Evolutionary conservation across 1,284 basidiomycete genomes (phyloP).

Genomic region (Fomitopsis pinicola): DNA sequence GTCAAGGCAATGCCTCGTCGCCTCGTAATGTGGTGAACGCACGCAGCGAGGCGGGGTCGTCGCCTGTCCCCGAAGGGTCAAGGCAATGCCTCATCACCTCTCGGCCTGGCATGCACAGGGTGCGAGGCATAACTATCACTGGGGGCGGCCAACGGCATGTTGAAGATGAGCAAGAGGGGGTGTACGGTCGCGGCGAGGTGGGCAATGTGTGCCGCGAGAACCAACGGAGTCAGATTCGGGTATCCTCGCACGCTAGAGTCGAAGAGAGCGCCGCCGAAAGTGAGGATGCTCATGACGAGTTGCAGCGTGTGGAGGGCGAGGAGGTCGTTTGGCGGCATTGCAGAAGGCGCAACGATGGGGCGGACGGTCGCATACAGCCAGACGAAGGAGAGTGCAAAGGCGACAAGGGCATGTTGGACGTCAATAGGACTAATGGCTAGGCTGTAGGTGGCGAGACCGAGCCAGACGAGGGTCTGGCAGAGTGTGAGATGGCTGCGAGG

Average conservation of each 20-base stretch:
- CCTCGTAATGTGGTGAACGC: too few relatives aligned
- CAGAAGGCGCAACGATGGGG: conserved; percentile 35
- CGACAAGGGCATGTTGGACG: conserved; percentile 27
- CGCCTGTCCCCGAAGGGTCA: too few relatives aligned
- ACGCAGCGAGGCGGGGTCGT: too few relatives aligned
- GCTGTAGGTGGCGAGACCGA: conserved; percentile 41
- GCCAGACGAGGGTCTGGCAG: conserved; percentile 49
- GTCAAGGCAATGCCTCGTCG: too few relatives aligned
- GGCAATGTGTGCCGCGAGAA: conserved; percentile 29
- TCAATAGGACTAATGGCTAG: conserved; percentile 26
- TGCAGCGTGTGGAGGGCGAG: conserved; percentile 45
- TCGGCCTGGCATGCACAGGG: too few relatives aligned
- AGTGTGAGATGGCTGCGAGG: conserved; percentile 45
- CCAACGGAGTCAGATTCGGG: conserved; percentile 32
- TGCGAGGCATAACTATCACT: too few relatives aligned
- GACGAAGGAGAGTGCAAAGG: conserved; percentile 39
- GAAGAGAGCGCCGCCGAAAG: conserved; percentile 48
- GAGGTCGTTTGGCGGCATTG: conserved; percentile 51
- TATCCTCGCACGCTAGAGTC: conserved; percentile 35
- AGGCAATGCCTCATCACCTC: too few relatives aligned
- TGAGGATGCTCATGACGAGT: conserved; percentile 36
- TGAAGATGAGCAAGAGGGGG: conserved; percentile 41
- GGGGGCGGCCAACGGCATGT: conserved; percentile 57
- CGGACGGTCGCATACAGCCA: conserved; percentile 56
- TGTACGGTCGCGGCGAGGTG: conserved; percentile 39